Conservation (phyloP, 2,329 filamentous ascomycete genomes). For the Penicillium freii region DNA sequence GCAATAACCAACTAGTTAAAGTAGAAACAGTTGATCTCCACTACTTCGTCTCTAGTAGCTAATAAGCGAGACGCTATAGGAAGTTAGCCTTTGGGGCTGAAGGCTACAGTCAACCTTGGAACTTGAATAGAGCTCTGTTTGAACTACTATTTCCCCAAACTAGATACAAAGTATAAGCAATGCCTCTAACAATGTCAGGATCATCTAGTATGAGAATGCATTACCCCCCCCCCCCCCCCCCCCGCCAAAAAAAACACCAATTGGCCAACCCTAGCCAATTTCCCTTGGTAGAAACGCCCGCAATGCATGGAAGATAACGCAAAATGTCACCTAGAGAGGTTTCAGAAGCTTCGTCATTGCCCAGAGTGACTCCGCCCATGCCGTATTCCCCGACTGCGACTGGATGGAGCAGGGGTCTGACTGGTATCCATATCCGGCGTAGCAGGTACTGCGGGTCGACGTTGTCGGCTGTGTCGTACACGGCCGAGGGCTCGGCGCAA, state of each 20-base stretch:
- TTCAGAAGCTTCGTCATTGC: conserved; percentile 9
- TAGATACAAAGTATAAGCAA: not conserved
- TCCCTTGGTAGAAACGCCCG: conserved; percentile 6
- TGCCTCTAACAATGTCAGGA: not conserved
- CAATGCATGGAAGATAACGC: conserved; percentile 14
- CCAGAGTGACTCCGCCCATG: conserved; percentile 23
- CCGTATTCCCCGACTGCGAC: conserved; percentile 19
- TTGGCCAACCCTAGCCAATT: not conserved
- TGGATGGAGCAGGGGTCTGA: conserved; percentile 23
- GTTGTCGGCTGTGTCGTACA: conserved; percentile 27
- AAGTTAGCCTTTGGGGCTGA: not conserved
- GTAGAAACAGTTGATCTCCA: not conserved
- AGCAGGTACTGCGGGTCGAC: conserved; percentile 14
- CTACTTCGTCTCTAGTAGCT: not conserved
- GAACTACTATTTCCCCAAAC: not conserved
- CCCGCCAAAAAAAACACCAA: too few relatives aligned
- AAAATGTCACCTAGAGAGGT: not conserved
- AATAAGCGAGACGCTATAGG: not conserved
- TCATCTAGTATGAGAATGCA: not conserved
- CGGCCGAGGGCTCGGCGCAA: conserved; percentile 40
- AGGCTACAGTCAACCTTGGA: not conserved
- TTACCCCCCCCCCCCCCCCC: too few relatives aligned
- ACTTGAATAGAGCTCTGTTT: not conserved
- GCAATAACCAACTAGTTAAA: too few relatives aligned
- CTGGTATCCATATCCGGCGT: conserved; percentile 23